Evolutionary conservation across 2,329 filamentous ascomycete genomes (phyloP).

Genomic region (Pseudogymnoascus destructans): DNA sequence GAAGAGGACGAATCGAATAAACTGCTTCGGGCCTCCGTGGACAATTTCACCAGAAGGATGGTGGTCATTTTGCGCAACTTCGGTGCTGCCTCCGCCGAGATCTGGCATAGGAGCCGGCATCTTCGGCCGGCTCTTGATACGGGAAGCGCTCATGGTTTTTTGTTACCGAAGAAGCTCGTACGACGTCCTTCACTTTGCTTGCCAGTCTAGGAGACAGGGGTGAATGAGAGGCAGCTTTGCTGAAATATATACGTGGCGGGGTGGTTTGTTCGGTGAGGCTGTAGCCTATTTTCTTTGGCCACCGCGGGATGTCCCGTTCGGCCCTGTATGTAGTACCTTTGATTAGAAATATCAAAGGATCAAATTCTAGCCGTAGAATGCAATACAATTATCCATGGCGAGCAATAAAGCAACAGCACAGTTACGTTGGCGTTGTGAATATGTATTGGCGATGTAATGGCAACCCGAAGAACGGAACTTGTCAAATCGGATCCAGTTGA

Average conservation of each 20-base stretch:
- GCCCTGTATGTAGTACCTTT: neutral
- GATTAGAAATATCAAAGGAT: neutral
- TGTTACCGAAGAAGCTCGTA: neutral
- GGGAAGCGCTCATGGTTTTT: neutral
- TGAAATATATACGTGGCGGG: neutral
- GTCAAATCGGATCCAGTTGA: neutral
- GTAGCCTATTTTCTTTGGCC: neutral
- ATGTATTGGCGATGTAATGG: neutral
- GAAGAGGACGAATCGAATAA: constrained; percentile 21
- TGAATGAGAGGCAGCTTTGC: neutral
- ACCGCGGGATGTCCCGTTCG: neutral
- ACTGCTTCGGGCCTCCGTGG: constrained; percentile 21
- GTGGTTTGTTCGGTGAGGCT: neutral
- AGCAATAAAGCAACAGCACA: neutral
- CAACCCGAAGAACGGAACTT: neutral
- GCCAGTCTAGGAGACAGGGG: neutral
- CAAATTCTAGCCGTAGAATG: neutral
- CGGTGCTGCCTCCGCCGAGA: constrained; percentile 11
- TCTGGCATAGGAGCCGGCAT: constrained; percentile 10
- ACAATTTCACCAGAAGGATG: constrained; percentile 26
- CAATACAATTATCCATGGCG: neutral
- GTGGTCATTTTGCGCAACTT: constrained; percentile 14
- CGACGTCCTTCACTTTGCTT: neutral
- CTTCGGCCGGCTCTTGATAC: constrained; percentile 9
- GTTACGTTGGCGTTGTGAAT: neutral